Percentiles rank a stretch among this genome's conserved stretches.
Evolutionary conservation across 1,284 basidiomycete species (phyloP).

Genomic region (Hypsizygus ulmarius): DNA sequence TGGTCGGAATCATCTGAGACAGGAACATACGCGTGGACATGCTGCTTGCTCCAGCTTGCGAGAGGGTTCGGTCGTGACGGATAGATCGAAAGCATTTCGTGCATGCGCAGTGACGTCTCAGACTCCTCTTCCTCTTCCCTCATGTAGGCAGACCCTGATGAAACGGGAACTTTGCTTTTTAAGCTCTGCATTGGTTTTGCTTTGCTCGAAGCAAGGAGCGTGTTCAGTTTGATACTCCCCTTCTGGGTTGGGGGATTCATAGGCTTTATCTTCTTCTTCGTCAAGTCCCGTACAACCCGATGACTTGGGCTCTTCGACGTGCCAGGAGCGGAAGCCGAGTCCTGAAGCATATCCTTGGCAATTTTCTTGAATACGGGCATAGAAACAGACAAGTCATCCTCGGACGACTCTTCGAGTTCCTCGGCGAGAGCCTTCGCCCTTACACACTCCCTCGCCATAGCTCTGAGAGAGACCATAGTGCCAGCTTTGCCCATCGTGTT

Average conservation of each 20-base stretch:
- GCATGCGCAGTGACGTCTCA: not conserved
- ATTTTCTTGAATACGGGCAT: not conserved
- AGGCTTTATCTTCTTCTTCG: conserved; percentile 7
- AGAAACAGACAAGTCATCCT: not conserved
- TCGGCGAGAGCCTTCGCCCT: not conserved
- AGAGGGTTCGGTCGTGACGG: conserved; percentile 13
- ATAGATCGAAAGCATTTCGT: conserved; percentile 4
- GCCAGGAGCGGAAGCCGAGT: not conserved
- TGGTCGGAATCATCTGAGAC: conserved; percentile 14
- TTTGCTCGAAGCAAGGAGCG: too few relatives aligned
- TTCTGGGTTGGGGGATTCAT: not conserved
- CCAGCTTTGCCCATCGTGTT: conserved; percentile 1
- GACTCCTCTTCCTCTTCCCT: conserved; percentile 5
- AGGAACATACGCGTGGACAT: conserved; percentile 2
- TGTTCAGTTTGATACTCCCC: not conserved
- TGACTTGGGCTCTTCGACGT: not conserved
- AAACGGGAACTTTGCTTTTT: too few relatives aligned
- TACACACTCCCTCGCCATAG: not conserved
- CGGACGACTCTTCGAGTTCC: not conserved
- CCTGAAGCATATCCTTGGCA: not conserved
- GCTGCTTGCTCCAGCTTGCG: conserved; percentile 5
- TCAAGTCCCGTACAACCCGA: conserved; percentile 8
- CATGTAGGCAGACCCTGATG: too few relatives aligned
- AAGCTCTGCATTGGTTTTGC: too few relatives aligned
- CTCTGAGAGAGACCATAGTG: not conserved